Evolutionary conservation across 805 yeast genomes (phyloP).

Genomic region (Metschnikowia rubicola): DNA sequence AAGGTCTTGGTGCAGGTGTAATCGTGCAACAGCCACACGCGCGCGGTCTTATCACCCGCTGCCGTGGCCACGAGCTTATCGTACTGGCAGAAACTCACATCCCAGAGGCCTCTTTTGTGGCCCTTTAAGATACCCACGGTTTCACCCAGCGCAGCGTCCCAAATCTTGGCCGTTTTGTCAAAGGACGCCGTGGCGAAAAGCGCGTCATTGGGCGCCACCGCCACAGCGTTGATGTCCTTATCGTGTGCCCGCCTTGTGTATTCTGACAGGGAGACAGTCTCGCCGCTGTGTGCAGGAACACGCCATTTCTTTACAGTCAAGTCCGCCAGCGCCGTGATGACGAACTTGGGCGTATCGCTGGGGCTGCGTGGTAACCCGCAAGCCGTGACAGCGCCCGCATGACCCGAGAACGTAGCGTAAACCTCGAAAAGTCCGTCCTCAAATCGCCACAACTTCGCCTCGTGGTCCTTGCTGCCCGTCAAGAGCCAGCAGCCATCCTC

Average conservation of each 20-base stretch:
- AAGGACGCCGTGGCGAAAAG: slow-evolving; percentile 90
- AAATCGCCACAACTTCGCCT: slow-evolving; percentile 79
- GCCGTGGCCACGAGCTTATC: slow-evolving; percentile 77
- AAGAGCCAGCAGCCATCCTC: slow-evolving; percentile 86
- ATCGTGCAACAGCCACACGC: slow-evolving; percentile 83
- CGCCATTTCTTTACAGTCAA: slow-evolving; percentile 84
- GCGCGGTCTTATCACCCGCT: slow-evolving; percentile 90
- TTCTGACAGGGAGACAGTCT: slow-evolving; percentile 56
- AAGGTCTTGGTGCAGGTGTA: slow-evolving; percentile 75
- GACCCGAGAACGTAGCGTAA: slow-evolving; percentile 75
- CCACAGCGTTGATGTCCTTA: slow-evolving; percentile 88
- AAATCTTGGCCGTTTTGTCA: slow-evolving; percentile 86
- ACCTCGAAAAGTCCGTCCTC: slow-evolving; percentile 42
- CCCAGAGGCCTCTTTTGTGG: slow-evolving; percentile 95
- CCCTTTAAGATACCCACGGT: slow-evolving; percentile 79
- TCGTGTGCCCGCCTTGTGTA: slow-evolving; percentile 96
- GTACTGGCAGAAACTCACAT: slow-evolving; percentile 73
- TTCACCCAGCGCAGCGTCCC: slow-evolving; percentile 88
- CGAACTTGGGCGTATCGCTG: slow-evolving; percentile 53
- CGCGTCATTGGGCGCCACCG: slow-evolving; percentile 86
- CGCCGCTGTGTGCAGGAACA: slow-evolving; percentile 47
- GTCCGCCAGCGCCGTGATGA: slow-evolving; percentile 82
- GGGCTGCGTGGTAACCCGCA: slow-evolving; percentile 62
- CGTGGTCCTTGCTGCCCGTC: slow-evolving; percentile 86
- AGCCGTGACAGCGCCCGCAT: slow-evolving; percentile 82